Evolutionary conservation across 2,329 filamentous ascomycete genomes (phyloP).

Genomic region (Tricladium varicosporioides): DNA sequence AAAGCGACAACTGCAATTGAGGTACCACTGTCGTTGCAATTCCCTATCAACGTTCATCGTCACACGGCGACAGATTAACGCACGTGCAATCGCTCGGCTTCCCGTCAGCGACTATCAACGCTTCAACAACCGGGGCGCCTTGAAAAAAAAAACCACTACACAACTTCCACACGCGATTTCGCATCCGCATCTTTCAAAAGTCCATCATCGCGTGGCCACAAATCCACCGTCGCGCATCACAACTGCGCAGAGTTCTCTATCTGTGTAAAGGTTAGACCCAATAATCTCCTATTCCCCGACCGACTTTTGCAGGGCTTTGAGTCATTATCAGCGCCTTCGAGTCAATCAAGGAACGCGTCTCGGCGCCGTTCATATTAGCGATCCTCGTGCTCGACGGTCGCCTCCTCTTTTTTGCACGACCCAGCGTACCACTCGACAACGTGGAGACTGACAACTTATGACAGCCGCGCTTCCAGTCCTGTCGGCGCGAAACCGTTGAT

Average conservation of each 20-base stretch:
- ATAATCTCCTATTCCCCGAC: constrained; percentile 20
- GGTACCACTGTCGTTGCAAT: constrained; percentile 16
- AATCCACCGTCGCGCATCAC: neutral
- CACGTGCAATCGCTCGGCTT: constrained; percentile 16
- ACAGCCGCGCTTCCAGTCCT: neutral
- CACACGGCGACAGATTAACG: constrained; percentile 10
- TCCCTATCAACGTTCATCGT: neutral
- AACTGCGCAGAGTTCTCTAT: neutral
- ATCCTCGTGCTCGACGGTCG: constrained; percentile 18
- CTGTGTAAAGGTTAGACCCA: constrained; percentile 18
- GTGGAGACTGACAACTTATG: constrained; percentile 18
- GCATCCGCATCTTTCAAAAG: neutral
- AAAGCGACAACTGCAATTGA: constrained; percentile 4
- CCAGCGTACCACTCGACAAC: constrained; percentile 25
- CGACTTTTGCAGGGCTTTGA: constrained; percentile 14
- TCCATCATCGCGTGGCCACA: constrained; percentile 9
- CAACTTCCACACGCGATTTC: neutral
- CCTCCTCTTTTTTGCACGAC: constrained; percentile 13
- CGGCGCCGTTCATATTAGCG: constrained; percentile 15
- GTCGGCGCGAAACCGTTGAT: constrained; percentile 3
- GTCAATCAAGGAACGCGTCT: constrained; percentile 20
- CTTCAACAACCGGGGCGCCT: neutral
- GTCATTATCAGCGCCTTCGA: constrained; percentile 14
- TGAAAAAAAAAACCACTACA: too few species aligned
- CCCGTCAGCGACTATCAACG: constrained; percentile 5